Percentiles rank a stretch among this genome's conserved stretches.
phyloP scores from a whole-genome alignment of 805 yeast species.

The Nakazawaea peltata region DNA sequence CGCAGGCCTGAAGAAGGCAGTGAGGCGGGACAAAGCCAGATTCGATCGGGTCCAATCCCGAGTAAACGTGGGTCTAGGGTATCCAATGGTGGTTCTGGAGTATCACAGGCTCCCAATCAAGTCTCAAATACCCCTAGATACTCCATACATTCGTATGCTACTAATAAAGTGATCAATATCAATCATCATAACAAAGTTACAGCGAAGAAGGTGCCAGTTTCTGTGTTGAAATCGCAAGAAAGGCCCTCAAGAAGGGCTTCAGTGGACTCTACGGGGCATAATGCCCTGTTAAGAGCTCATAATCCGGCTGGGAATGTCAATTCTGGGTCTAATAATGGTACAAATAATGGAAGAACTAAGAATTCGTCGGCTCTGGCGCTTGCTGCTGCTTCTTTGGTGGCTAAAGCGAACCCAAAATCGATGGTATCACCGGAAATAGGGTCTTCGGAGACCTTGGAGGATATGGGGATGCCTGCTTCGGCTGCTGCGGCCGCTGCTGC shows the following conservation, averaged over 20 bases:
- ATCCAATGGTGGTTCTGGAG: background rate
- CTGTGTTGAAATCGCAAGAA: background rate
- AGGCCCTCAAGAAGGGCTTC: background rate
- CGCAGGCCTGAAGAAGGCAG: too few relatives aligned
- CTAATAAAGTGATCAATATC: conserved; percentile 7
- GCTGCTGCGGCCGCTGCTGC: background rate
- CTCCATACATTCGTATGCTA: conserved; percentile 8
- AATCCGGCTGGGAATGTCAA: background rate
- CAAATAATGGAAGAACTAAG: too few relatives aligned
- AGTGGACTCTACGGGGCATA: background rate
- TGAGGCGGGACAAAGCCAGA: too few relatives aligned
- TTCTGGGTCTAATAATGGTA: background rate
- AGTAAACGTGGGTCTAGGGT: too few relatives aligned
- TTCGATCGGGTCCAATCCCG: too few relatives aligned
- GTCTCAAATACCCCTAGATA: conserved; percentile 7
- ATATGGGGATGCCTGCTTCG: background rate
- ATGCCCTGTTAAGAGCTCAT: background rate
- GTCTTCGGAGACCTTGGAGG: too few relatives aligned
- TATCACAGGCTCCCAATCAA: background rate
- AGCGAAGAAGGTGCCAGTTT: background rate
- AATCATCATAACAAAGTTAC: conserved; percentile 5
- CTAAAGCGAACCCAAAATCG: conserved; percentile 20
- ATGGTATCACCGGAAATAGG: conserved; percentile 15
- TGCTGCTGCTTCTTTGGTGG: conserved; percentile 28
- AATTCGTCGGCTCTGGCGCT: conserved; percentile 22